These are phyloP conservation scores for Obba rivulosa DNA, from an alignment of 768 basidiomycete genomes.

Conservation along the genomic window DNA sequence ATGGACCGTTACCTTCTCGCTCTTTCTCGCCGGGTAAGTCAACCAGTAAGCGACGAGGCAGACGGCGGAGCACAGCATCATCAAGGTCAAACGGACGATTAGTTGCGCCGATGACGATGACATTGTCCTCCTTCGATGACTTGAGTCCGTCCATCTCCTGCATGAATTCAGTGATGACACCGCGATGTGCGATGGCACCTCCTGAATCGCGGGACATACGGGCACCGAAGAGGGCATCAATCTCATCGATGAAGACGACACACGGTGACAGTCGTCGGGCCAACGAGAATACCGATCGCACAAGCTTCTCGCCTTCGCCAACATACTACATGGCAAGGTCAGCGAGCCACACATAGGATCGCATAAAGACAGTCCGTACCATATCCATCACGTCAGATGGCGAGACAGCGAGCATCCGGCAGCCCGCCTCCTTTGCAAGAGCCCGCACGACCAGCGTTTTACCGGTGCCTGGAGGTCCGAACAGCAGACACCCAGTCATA, in stretches of 20 bases:
- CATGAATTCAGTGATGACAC: constrained; percentile 91
- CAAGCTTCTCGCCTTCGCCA: constrained; percentile 86
- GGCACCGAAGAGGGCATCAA: constrained; percentile 89
- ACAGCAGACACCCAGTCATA: constrained; percentile 87
- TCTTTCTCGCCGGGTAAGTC: constrained; percentile 87
- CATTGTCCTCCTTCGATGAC: constrained; percentile 69
- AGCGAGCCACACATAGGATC: constrained; percentile 3
- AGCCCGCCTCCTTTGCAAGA: constrained; percentile 89
- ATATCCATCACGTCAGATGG: constrained; percentile 97
- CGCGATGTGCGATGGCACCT: constrained; percentile 77
- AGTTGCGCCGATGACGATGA: constrained; percentile 92
- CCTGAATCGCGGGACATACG: constrained; percentile 76
- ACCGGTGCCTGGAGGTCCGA: constrained; percentile 91
- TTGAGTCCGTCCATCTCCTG: constrained; percentile 95
- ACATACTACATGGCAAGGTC: constrained; percentile 53
- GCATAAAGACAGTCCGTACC: constrained; percentile 39
- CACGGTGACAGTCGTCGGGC: constrained; percentile 85
- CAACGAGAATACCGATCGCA: constrained; percentile 82
- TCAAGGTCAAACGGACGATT: constrained; percentile 89
- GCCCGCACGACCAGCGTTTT: constrained; percentile 89
- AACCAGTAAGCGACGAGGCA: constrained; percentile 82
- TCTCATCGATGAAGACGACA: constrained; percentile 92
- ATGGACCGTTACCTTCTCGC: constrained; percentile 56
- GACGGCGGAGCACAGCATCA: constrained; percentile 84
- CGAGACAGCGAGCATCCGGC: constrained; percentile 85